Percentiles rank a stretch among this genome's conserved stretches.
These are phyloP conservation scores for Podospora conica DNA, from an alignment of 495 filamentous ascomycete species.

Conservation along the genomic window DNA sequence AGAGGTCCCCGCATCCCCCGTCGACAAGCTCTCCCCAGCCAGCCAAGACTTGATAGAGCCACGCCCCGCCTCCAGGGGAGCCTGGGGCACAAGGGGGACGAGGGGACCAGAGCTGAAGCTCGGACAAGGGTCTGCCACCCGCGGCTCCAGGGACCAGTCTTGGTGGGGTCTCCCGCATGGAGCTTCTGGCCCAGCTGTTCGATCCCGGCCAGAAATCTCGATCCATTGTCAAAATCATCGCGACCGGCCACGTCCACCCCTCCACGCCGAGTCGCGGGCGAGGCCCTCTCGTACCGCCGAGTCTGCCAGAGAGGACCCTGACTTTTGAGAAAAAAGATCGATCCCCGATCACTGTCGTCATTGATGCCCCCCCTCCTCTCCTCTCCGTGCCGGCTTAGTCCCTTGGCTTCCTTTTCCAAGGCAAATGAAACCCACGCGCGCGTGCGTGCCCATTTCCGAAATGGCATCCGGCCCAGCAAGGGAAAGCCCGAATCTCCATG, in stretches of 20 bases:
- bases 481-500: not conserved
- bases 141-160: not conserved
- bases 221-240: constrained; percentile 21
- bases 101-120: not conserved
- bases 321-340: not conserved
- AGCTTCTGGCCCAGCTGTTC: constrained; percentile 6
- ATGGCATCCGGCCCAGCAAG: not conserved
- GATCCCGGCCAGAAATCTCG: constrained; percentile 25
- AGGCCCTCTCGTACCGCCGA: not conserved
- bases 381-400: not conserved
- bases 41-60: not conserved
- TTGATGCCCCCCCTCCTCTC: not conserved
- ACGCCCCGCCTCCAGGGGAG: not conserved
- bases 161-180: constrained; percentile 20
- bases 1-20: not conserved
- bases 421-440: not conserved
- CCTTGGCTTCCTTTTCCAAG: not conserved
- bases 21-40: not conserved
- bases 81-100: not conserved
- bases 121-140: not conserved
- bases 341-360: not conserved
- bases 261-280: not conserved
- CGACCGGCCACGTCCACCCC: not conserved
- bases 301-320: not conserved
- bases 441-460: not conserved